Conservation (phyloP, 495 filamentous ascomycete species). For the Pyronema omphalodes region DNA sequence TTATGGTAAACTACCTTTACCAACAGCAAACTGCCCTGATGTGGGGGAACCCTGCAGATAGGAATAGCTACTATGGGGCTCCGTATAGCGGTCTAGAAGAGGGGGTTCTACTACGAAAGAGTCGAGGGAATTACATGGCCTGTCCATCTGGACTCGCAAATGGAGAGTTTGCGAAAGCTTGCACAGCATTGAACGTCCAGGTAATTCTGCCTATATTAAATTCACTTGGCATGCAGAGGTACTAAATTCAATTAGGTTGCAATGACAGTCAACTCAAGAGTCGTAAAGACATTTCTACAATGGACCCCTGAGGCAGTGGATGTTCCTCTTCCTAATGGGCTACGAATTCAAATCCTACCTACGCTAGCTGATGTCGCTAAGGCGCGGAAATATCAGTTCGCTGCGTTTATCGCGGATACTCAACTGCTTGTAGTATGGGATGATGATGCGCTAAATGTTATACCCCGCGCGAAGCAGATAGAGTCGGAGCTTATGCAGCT, state of each 20-base stretch:
- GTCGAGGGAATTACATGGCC: conserved; percentile 45
- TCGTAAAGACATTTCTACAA: conserved; percentile 54
- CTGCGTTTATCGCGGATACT: conserved; percentile 54
- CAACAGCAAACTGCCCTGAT: conserved; percentile 54
- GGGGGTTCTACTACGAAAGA: conserved; percentile 51
- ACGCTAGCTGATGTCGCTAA: conserved; percentile 47
- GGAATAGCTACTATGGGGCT: conserved; percentile 1
- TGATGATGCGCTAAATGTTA: conserved; percentile 50
- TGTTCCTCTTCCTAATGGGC: conserved; percentile 55
- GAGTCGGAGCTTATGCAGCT: conserved; percentile 57
- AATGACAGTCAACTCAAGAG: conserved; percentile 62
- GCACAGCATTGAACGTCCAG: conserved; percentile 49
- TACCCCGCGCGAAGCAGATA: conserved; percentile 45
- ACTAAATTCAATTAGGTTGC: conserved; percentile 35
- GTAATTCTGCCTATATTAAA: conserved; percentile 25
- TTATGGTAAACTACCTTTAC: conserved; percentile 68
- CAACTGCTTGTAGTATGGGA: conserved; percentile 57
- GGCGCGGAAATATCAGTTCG: conserved; percentile 56
- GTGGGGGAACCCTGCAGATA: conserved; percentile 41
- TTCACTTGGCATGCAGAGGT: no score
- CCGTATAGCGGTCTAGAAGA: conserved; percentile 38
- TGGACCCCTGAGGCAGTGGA: conserved; percentile 53
- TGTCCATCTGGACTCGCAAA: conserved; percentile 43
- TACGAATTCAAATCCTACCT: conserved; percentile 54
- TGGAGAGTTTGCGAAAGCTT: conserved; percentile 41